Evolutionary conservation across 2,329 filamentous ascomycete species (phyloP).

Genomic region (Arthrobotrys entomopaga): DNA sequence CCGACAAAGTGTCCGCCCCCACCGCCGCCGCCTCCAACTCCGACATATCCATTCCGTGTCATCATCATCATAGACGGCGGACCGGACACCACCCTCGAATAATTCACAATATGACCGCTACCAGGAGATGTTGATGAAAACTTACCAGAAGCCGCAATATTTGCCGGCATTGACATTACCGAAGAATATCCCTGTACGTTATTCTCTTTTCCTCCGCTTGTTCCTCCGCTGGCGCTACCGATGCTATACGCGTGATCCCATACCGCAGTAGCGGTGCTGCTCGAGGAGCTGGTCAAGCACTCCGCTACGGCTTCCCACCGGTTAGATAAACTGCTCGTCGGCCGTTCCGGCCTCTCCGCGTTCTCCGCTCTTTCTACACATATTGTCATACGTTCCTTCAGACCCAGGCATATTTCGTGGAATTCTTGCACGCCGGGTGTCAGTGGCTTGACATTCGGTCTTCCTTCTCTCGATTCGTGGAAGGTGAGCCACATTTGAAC

Average conservation of each 20-base stretch:
- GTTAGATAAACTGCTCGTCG: slow-evolving; percentile 65
- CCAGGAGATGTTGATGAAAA: slow-evolving; percentile 44
- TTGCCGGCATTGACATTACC: slow-evolving; percentile 1
- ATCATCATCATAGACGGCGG: slow-evolving; percentile 19
- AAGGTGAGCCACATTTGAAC: slow-evolving; percentile 80
- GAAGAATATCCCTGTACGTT: slow-evolving; percentile 7
- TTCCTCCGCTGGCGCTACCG: not conserved
- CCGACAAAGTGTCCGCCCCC: slow-evolving; percentile 23
- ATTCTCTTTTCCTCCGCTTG: slow-evolving; percentile 1
- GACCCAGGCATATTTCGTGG: slow-evolving; percentile 65
- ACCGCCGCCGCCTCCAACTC: not conserved
- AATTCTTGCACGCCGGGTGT: slow-evolving; percentile 66
- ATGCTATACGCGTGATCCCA: slow-evolving; percentile 23
- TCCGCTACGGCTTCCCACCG: slow-evolving; percentile 68
- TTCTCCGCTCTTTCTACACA: slow-evolving; percentile 67
- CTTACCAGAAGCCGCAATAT: slow-evolving; percentile 4
- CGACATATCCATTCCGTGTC: not conserved
- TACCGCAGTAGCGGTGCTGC: slow-evolving; percentile 14
- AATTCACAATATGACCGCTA: slow-evolving; percentile 30
- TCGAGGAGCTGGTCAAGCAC: slow-evolving; percentile 60
- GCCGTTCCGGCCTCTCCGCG: slow-evolving; percentile 67
- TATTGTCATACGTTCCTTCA: slow-evolving; percentile 65
- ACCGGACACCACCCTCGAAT: slow-evolving; percentile 46
- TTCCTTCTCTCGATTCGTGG: slow-evolving; percentile 63
- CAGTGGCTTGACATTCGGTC: slow-evolving; percentile 54